Evolutionary conservation across 2,329 filamentous ascomycete species (phyloP).

Genomic region (Penicillium sp.): DNA sequence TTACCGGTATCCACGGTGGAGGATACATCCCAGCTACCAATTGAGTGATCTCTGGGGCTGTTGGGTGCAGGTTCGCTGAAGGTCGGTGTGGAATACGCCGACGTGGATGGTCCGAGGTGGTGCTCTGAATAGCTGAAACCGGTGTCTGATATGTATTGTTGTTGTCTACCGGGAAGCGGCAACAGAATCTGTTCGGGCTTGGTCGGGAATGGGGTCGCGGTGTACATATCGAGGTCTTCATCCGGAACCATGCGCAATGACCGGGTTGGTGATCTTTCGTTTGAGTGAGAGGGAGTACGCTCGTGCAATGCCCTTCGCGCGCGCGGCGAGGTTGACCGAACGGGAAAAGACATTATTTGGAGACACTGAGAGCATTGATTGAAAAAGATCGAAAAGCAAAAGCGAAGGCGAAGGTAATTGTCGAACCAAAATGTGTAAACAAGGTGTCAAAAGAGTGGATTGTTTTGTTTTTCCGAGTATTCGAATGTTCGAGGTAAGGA

Average conservation of each 20-base stretch:
- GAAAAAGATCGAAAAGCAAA: neutral
- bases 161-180: conserved; percentile 40
- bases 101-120: conserved; percentile 26
- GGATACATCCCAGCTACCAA: conserved; percentile 36
- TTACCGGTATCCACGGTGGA: conserved; percentile 38
- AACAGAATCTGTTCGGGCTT: conserved; percentile 47
- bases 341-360: conserved; percentile 31
- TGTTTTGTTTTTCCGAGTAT: conserved; percentile 17
- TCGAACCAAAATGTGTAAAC: neutral
- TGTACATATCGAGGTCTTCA: conserved; percentile 41
- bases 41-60: conserved; percentile 29
- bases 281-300: conserved; percentile 46
- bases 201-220: conserved; percentile 46
- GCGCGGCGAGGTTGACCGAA: conserved; percentile 33
- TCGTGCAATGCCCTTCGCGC: conserved; percentile 47
- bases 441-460: conserved; percentile 7
- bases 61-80: conserved; percentile 26
- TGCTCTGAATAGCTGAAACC: conserved; percentile 34
- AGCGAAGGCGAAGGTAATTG: neutral
- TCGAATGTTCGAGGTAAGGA: conserved; percentile 22
- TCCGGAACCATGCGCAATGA: conserved; percentile 37
- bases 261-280: conserved; percentile 40
- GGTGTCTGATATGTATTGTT: conserved; percentile 32
- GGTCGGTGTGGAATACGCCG: conserved; percentile 30
- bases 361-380: conserved; percentile 31